A percentile compares a stretch with the other conserved stretches of the same genome.
Conservation (phyloP, 2,329 filamentous ascomycete species). For the Aspergillus terreus region DNA sequence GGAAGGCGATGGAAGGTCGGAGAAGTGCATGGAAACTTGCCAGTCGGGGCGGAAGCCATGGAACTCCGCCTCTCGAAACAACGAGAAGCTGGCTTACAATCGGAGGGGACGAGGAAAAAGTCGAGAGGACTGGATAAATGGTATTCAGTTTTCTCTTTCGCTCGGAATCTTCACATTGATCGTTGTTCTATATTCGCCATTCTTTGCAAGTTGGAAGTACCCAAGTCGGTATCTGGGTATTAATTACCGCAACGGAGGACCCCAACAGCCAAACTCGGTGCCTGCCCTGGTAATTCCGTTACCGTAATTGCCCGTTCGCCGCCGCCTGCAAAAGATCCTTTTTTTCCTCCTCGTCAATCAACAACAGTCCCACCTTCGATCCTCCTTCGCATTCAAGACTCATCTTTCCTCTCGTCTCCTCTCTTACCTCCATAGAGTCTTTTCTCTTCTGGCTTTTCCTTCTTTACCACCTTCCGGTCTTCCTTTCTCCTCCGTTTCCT, state of each 20-base stretch:
- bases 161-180: slow-evolving; percentile 2
- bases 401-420: slow-evolving; percentile 9
- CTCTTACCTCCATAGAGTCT: slow-evolving; percentile 4
- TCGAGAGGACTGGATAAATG: not conserved
- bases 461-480: not conserved
- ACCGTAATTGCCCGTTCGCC: slow-evolving; percentile 6
- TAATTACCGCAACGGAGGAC: too few relatives aligned
- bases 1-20: slow-evolving; percentile 30
- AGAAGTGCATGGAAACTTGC: slow-evolving; percentile 25
- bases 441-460: slow-evolving; percentile 9
- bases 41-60: slow-evolving; percentile 26
- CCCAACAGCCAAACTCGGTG: not conserved
- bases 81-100: slow-evolving; percentile 10
- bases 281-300: slow-evolving; percentile 9
- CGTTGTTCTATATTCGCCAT: too few relatives aligned
- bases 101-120: not conserved
- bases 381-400: slow-evolving; percentile 9
- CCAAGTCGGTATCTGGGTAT: too few relatives aligned
- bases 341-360: slow-evolving; percentile 7
- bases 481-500: slow-evolving; percentile 6
- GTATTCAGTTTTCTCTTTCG: not conserved
- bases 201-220: too few relatives aligned
- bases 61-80: slow-evolving; percentile 15
- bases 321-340: slow-evolving; percentile 5
- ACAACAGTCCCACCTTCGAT: slow-evolving; percentile 11